Evolutionary conservation across 2,329 filamentous ascomycete genomes (phyloP).

Genomic region (Colletotrichum kahawae): DNA sequence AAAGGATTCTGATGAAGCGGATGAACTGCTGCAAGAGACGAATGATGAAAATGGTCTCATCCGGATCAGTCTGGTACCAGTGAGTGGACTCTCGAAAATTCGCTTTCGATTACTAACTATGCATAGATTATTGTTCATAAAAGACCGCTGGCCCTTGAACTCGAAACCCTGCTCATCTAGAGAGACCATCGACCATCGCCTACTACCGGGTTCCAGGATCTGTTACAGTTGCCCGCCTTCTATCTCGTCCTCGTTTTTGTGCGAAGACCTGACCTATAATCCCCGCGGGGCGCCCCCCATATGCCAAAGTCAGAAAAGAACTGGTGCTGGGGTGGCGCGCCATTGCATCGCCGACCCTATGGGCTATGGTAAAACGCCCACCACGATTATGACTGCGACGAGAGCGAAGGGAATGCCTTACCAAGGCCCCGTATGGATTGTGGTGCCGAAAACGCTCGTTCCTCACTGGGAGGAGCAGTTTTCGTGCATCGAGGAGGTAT

Average conservation of each 20-base stretch:
- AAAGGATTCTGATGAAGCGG: background rate
- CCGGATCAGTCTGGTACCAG: background rate
- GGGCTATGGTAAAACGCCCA: background rate
- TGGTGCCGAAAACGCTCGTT: background rate
- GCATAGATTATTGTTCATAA: background rate
- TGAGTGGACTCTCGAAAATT: background rate
- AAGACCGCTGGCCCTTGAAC: background rate
- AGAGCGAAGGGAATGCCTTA: background rate
- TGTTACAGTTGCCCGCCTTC: background rate
- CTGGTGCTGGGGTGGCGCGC: background rate
- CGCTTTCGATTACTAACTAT: background rate
- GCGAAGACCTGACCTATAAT: background rate
- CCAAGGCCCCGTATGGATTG: background rate
- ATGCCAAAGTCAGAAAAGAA: background rate
- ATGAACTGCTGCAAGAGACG: background rate
- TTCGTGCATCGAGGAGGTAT: background rate
- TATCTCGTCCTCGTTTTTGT: background rate
- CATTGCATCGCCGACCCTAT: background rate
- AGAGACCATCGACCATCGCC: background rate
- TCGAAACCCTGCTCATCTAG: background rate
- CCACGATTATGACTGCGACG: background rate
- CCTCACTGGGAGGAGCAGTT: background rate
- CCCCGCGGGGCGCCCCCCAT: background rate
- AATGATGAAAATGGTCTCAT: background rate
- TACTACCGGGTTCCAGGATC: background rate